Evolutionary conservation across 768 basidiomycete genomes (phyloP).

Genomic region (Grammothele lineata): DNA sequence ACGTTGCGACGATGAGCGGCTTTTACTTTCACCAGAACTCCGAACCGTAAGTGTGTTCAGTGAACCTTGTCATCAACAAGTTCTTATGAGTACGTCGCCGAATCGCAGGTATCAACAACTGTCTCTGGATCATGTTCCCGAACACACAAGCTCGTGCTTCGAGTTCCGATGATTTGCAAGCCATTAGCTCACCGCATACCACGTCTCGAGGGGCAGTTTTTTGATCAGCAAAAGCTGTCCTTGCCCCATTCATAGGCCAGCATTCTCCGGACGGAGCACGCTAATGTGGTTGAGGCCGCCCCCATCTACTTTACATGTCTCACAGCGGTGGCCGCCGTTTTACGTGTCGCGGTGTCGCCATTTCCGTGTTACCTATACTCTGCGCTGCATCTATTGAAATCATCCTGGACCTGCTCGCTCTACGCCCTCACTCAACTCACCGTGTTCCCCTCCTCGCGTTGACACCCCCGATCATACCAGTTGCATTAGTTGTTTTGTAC

Average conservation of each 20-base stretch:
- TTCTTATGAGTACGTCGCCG: neutral
- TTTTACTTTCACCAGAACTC: slow-evolving; percentile 95
- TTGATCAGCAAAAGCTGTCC: slow-evolving; percentile 6
- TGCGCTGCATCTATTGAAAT: slow-evolving; percentile 3
- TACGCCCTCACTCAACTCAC: neutral
- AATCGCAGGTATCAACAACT: slow-evolving; percentile 92
- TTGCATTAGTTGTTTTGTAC: slow-evolving; percentile 10
- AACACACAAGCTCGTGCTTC: slow-evolving; percentile 69
- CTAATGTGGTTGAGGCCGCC: too few species aligned
- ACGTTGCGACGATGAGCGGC: slow-evolving; percentile 74
- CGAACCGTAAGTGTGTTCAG: slow-evolving; percentile 66
- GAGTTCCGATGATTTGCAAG: slow-evolving; percentile 59
- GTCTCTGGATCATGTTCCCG: slow-evolving; percentile 74
- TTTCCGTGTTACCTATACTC: slow-evolving; percentile 1
- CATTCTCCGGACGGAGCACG: too few species aligned
- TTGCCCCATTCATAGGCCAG: neutral
- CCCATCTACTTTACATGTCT: slow-evolving; percentile 1
- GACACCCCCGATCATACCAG: slow-evolving; percentile 15
- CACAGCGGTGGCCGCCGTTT: neutral
- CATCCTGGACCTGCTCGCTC: neutral
- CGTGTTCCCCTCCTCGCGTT: slow-evolving; percentile 6
- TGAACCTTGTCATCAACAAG: neutral
- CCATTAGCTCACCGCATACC: neutral
- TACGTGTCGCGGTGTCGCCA: neutral
- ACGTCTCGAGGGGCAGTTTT: neutral